These are phyloP conservation scores for Chrysanthemum lavandulifolium DNA, from an alignment of 129 eudicot genomes.

Conservation along the genomic window DNA sequence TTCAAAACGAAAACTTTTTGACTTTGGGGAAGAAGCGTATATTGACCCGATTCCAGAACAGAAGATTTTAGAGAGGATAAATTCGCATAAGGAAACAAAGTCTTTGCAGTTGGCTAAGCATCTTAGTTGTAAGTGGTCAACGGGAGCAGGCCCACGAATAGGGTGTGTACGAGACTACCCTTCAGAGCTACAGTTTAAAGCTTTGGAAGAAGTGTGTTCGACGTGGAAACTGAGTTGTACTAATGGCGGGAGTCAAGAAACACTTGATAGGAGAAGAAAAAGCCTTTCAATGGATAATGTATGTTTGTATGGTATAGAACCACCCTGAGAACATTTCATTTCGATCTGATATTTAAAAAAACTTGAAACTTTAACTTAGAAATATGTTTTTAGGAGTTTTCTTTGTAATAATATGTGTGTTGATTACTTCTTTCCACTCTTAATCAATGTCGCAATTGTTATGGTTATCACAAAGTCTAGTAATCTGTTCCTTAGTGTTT, in stretches of 20 bases:
- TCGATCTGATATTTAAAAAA: background rate
- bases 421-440: slow-evolving; percentile 13
- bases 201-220: slow-evolving; percentile 53
- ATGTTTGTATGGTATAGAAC: slow-evolving; percentile 21
- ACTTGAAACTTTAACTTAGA: slow-evolving; percentile 11
- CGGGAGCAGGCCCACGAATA: slow-evolving; percentile 80
- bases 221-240: slow-evolving; percentile 21
- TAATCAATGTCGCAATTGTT: background rate
- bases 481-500: background rate
- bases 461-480: background rate
- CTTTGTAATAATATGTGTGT: slow-evolving; percentile 12
- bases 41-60: slow-evolving; percentile 49
- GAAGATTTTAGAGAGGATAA: slow-evolving; percentile 52
- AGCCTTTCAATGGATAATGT: slow-evolving; percentile 30
- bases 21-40: slow-evolving; percentile 42
- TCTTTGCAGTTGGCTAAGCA: slow-evolving; percentile 68
- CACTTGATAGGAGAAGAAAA: slow-evolving; percentile 21
- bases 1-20: slow-evolving; percentile 58
- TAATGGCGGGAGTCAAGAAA: slow-evolving; percentile 7
- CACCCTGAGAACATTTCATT: slow-evolving; percentile 17
- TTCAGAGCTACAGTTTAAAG: slow-evolving; percentile 50
- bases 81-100: slow-evolving; percentile 54
- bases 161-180: slow-evolving; percentile 87
- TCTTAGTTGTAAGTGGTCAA: slow-evolving; percentile 62
- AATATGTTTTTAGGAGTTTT: background rate